Percentiles rank a stretch among this genome's conserved stretches.
These are phyloP conservation scores for Wickerhamiella musiphila DNA, from an alignment of 805 yeast genomes.

Conservation along the genomic window DNA sequence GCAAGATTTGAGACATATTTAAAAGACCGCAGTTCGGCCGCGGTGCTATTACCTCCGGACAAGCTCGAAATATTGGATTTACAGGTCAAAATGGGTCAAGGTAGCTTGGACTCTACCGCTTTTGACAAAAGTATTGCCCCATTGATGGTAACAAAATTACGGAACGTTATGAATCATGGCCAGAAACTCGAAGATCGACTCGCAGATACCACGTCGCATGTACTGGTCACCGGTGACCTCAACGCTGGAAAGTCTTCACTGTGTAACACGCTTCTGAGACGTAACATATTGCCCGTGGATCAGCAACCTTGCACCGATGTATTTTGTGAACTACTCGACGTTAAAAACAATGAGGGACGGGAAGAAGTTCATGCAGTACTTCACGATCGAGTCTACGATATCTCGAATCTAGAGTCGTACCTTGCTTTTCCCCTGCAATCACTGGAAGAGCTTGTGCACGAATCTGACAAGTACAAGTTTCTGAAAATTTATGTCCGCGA, in stretches of 20 bases:
- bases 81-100: conserved; percentile 38
- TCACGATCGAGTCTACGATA: conserved; percentile 28
- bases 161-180: conserved; percentile 50
- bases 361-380: conserved; percentile 92
- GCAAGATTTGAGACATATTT: conserved; percentile 16
- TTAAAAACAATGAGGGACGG: conserved; percentile 47
- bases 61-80: conserved; percentile 45
- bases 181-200: conserved; percentile 60
- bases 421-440: conserved; percentile 35
- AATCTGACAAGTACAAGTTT: conserved; percentile 51
- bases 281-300: conserved; percentile 76
- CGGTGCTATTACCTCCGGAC: conserved; percentile 5
- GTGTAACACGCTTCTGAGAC: conserved; percentile 72
- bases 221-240: conserved; percentile 89
- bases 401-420: conserved; percentile 48
- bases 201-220: conserved; percentile 83
- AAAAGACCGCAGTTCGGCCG: too few relatives aligned
- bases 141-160: conserved; percentile 49
- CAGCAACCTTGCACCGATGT: conserved; percentile 97
- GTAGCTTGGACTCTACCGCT: conserved; percentile 30
- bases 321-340: conserved; percentile 86
- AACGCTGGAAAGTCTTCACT: conserved; percentile 94
- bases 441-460: conserved; percentile 53
- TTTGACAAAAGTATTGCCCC: conserved; percentile 55
- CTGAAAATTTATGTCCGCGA: conserved; percentile 75